Base-by-base conservation (phyloP, 2,329 filamentous ascomycete genomes). In the Cercospora brassicicola region DNA sequence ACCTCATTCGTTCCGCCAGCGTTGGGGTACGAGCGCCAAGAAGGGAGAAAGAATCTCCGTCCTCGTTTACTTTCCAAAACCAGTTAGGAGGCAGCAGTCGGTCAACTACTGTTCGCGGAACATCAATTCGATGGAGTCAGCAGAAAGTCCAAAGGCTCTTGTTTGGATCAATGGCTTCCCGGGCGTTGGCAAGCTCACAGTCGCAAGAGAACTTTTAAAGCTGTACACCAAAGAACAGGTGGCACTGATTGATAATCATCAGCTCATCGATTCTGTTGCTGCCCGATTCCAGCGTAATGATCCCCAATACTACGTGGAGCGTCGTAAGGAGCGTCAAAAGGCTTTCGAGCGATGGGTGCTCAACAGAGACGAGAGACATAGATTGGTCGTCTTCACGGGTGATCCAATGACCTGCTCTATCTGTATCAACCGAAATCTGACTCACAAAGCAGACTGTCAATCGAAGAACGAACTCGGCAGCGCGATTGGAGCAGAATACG, bases 101-200 rank as follows among this genome's bases (percentile, higher is more conserved):
- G 15, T n/a, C 13, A 7, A 15, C 36, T 42, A 3, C 36, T 42
- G 36, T 42, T 42, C 18, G 10, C 48, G 2, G 4, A 2, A 23
- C 3, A 53, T 23, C 10, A 26, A 23, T 53, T 53, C 20, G 48
- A 53, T 28, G 48, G 20, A 23, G 48, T 6, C 20, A 28, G 48
- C 20, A 26, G 20, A 23, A 53, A 23, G 20, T 6, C 48, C 11
- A 53, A 36, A 28, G 13, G 26, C 63, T n/a, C 56, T 65, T 26
- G 20, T 65, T 20, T 65, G 62, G 62, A 59, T 65, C 23, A 65
- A 65, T 65, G 62, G 55, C 2, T 65, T 65, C 15, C 62, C 62
- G 18, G 62, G 62, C 10, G 53, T 65, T 9, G 23, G 53, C 13
- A 65, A 65, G 53, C 39, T 65, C 20, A 65, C 55, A 11, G 30